Evolutionary conservation across 352 stramenopile species (phyloP).

Genomic region (Phytophthora brassicae): DNA sequence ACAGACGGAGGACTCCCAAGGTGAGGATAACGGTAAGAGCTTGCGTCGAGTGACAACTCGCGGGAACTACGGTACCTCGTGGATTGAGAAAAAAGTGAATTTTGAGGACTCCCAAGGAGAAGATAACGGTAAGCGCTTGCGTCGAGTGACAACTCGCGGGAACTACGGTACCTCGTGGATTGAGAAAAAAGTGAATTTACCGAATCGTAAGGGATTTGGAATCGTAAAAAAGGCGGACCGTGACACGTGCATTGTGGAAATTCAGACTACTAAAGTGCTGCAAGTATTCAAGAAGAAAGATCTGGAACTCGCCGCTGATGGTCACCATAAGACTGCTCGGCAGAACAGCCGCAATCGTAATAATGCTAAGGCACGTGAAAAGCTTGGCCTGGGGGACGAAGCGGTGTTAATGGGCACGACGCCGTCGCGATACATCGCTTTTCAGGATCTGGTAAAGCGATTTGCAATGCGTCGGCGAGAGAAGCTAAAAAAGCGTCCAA

Average conservation of each 20-base stretch:
- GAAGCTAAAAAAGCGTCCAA: slow-evolving; percentile 85
- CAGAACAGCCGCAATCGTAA: slow-evolving; percentile 65
- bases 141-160: slow-evolving; percentile 69
- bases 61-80: slow-evolving; percentile 85
- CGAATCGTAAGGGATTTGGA: slow-evolving; percentile 71
- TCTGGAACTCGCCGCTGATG: slow-evolving; percentile 72
- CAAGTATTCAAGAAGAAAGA: slow-evolving; percentile 89
- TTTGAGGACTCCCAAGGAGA: slow-evolving; percentile 84
- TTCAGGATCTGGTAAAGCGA: slow-evolving; percentile 86
- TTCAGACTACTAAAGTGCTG: slow-evolving; percentile 67
- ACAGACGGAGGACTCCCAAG: slow-evolving; percentile 81
- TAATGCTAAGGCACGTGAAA: slow-evolving; percentile 73
- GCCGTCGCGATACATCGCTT: slow-evolving; percentile 71
- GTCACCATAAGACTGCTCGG: slow-evolving; percentile 51
- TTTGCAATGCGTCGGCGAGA: slow-evolving; percentile 83
- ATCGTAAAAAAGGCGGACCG: slow-evolving; percentile 85
- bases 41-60: slow-evolving; percentile 70
- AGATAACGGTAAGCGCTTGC: slow-evolving; percentile 69
- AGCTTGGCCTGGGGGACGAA: slow-evolving; percentile 68
- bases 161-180: slow-evolving; percentile 90
- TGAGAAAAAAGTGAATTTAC: slow-evolving; percentile 79
- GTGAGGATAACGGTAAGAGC: slow-evolving; percentile 74
- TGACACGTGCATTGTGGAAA: slow-evolving; percentile 84
- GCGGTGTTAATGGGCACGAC: slow-evolving; percentile 83
- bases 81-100: slow-evolving; percentile 86